Evolutionary conservation across 2,329 filamentous ascomycete species (phyloP).

Genomic region (Myriosclerotinia curreyana): DNA sequence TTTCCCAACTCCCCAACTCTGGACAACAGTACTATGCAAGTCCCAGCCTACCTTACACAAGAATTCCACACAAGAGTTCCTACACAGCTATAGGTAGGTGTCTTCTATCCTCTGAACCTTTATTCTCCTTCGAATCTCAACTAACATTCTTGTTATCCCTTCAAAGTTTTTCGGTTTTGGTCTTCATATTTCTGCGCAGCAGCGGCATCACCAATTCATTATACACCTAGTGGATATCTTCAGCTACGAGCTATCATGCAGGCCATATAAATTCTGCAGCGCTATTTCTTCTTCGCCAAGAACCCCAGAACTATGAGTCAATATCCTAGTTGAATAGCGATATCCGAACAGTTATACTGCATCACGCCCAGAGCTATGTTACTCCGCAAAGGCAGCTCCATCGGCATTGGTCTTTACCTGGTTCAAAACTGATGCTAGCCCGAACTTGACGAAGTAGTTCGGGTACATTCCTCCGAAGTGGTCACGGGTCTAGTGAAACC

Average conservation of each 20-base stretch:
- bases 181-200: too few species aligned
- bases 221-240: background rate
- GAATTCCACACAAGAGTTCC: too few species aligned
- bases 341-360: background rate
- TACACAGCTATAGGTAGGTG: background rate
- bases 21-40: background rate
- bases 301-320: background rate
- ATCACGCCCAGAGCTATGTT: constrained; percentile 11
- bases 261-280: too few species aligned
- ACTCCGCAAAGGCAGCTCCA: constrained; percentile 6
- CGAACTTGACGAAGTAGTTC: background rate
- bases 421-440: background rate
- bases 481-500: too few species aligned
- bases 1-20: background rate
- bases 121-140: background rate
- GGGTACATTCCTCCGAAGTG: too few species aligned
- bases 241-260: background rate
- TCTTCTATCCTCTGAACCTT: too few species aligned
- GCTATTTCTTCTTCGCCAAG: background rate
- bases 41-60: background rate
- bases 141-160: background rate
- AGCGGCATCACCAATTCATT: too few species aligned
- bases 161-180: background rate
- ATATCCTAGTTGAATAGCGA: constrained; percentile 5
- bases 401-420: background rate